Percentiles rank a stretch among this genome's conserved stretches.
Evolutionary conservation across 164 flowering plant species (phyloP).

Genomic region (Pachysandra terminalis): DNA sequence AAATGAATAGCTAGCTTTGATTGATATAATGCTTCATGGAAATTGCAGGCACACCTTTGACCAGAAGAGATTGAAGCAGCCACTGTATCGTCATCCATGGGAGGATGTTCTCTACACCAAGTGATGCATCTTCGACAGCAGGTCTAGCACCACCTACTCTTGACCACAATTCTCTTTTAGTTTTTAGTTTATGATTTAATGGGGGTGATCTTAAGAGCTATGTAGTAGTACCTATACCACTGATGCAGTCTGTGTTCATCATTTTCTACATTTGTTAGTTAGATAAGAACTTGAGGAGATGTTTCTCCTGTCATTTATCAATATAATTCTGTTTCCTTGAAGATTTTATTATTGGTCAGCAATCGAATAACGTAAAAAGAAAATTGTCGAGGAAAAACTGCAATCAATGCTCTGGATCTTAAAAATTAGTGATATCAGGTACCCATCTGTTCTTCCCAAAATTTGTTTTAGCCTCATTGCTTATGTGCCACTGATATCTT

Average conservation of each 20-base stretch:
- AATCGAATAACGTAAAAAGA: too few relatives aligned
- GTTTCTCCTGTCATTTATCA: neutral
- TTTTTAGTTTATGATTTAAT: neutral
- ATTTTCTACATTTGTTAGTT: constrained; percentile 1
- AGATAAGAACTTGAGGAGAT: neutral
- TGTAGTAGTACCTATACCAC: constrained; percentile 13
- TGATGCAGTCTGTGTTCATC: neutral
- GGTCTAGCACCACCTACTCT: constrained; percentile 2
- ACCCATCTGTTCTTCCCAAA: too few relatives aligned
- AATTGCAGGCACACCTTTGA: constrained; percentile 90
- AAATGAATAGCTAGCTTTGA: too few relatives aligned
- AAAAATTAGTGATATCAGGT: too few relatives aligned
- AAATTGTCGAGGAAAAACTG: too few relatives aligned
- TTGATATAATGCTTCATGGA: neutral
- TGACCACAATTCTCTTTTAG: neutral
- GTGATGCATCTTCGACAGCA: constrained; percentile 31
- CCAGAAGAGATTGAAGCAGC: constrained; percentile 99
- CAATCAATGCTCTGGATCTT: too few relatives aligned
- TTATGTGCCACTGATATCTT: too few relatives aligned
- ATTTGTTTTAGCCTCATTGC: too few relatives aligned
- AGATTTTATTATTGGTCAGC: neutral
- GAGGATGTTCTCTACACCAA: constrained; percentile 99
- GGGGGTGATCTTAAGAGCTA: constrained; percentile 4
- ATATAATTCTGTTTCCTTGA: neutral
- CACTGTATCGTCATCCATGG: constrained; percentile 99